Evolutionary conservation across 805 yeast genomes (phyloP), one percentile per base, ranked within the genome.

Genomic region (Yamadazyma sp.): DNA sequence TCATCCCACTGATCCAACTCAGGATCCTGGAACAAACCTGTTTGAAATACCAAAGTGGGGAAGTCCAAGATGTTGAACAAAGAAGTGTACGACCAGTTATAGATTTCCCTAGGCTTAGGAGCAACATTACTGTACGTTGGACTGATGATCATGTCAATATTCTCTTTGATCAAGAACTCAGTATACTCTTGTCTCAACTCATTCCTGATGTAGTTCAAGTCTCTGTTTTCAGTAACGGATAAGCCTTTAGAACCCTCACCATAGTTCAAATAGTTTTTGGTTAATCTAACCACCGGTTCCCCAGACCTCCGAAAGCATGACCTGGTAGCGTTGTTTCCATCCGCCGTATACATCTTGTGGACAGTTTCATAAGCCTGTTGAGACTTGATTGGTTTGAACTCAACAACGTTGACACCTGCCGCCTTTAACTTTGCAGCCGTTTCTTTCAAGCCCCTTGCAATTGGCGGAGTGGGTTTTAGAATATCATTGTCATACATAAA

Each of bases 21-120:
- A 19, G 80, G 76, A 55, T 81, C 85, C 52, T 72, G 84, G 46
- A 57, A 64, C 46, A 80, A 59, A 7, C 84, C 78, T 4, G 86
- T 73, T 50, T 84, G 88, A 61, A 78, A 66, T 1, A 71, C 70
- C 43, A 81, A 75, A 26, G 80, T 76, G 27, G 95, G 89, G 52
- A 77, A 69, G 57, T 85, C 95, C 45, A 83, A 59, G 41, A 84
- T 54, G 61, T 84, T 84, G 76, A 79, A 85, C 45, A 82, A 69
- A 2, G 88, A 64, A 5, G 91, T 83, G 67, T 85, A 85, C 3
- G 90, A 84, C 90, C 93, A 85, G 60, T 82, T 82, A 55, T 74
- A 76, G 6, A 82, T 73, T 35, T 72, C 68, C 32, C 73, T 76
- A 15, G 83, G 77, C 37, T 71, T 72, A 28, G 88, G 86, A n/a